Conservation (phyloP, 768 basidiomycete genomes). For the Boletus sensibilis region DNA sequence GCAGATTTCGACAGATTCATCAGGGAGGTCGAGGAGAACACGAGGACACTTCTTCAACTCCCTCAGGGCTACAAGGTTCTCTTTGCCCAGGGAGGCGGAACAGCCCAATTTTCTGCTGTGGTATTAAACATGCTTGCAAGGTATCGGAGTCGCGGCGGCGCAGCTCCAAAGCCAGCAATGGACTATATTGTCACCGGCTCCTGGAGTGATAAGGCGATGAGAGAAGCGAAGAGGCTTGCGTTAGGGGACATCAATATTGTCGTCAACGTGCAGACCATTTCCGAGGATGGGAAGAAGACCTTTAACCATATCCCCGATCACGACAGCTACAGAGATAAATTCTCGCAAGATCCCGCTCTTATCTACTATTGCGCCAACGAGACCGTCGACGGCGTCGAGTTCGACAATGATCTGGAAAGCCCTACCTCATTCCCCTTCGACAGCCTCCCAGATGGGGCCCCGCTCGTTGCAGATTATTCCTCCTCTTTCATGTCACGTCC, state of each 20-base stretch:
- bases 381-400: slow-evolving; percentile 95
- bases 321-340: slow-evolving; percentile 56
- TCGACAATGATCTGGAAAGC: slow-evolving; percentile 53
- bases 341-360: slow-evolving; percentile 80
- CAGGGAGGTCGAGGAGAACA: slow-evolving; percentile 56
- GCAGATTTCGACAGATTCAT: slow-evolving; percentile 80
- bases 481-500: slow-evolving; percentile 96
- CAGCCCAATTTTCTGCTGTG: slow-evolving; percentile 87
- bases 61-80: slow-evolving; percentile 84
- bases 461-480: slow-evolving; percentile 93
- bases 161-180: slow-evolving; percentile 55
- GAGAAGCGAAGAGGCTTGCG: slow-evolving; percentile 75
- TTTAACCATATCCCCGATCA: slow-evolving; percentile 81
- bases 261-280: slow-evolving; percentile 62
- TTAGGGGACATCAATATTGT: slow-evolving; percentile 64
- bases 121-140: slow-evolving; percentile 90
- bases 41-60: slow-evolving; percentile 75
- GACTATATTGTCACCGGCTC: slow-evolving; percentile 93
- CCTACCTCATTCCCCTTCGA: slow-evolving; percentile 82
- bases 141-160: slow-evolving; percentile 67
- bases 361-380: slow-evolving; percentile 99
- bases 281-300: slow-evolving; percentile 58
- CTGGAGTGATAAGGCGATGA: slow-evolving; percentile 85
- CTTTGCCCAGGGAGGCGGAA: slow-evolving; percentile 94
- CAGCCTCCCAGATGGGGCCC: slow-evolving; percentile 56